These are phyloP conservation scores for Sclerospora graminicola DNA, from an alignment of 352 stramenopile genomes.

Conservation along the genomic window DNA sequence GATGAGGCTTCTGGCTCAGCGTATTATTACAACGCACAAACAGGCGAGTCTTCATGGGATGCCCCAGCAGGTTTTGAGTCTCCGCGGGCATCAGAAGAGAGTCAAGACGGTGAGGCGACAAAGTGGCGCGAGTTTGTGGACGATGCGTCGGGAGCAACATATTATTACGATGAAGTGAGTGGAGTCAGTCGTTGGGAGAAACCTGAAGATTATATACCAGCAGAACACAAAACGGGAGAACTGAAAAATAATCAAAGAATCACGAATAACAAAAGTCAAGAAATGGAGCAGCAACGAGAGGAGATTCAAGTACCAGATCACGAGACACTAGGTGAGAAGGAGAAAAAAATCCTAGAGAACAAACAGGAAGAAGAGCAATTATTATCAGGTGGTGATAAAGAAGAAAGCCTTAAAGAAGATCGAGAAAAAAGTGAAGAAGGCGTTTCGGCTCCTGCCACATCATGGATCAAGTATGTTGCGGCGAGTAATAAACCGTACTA, in stretches of 20 bases:
- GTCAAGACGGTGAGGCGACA: conserved; percentile 7
- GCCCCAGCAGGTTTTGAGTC: conserved; percentile 29
- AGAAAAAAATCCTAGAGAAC: conserved; percentile 2
- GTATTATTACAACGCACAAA: conserved; percentile 73
- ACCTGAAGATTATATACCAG: conserved; percentile 32
- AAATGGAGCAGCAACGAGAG: conserved; percentile 9
- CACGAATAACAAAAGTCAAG: not conserved
- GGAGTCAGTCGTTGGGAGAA: conserved; percentile 66
- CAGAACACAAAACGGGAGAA: not conserved
- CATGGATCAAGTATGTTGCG: conserved; percentile 69
- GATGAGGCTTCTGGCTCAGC: conserved; percentile 44
- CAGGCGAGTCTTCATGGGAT: conserved; percentile 69
- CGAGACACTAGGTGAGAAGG: conserved; percentile 11
- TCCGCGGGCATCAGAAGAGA: not conserved
- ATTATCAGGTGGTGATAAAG: not conserved
- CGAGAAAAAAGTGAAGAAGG: not conserved
- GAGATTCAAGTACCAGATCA: conserved; percentile 6
- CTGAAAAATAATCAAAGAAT: not conserved
- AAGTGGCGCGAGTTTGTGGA: conserved; percentile 61
- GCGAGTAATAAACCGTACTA: conserved; percentile 66
- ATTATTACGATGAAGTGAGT: conserved; percentile 71
- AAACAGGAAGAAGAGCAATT: conserved; percentile 4
- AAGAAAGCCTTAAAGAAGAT: not conserved
- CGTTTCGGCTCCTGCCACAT: not conserved
- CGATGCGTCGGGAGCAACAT: conserved; percentile 40